phyloP scores from a whole-genome alignment of 257 asterid genomes.

The Solanum chiquidenum region DNA sequence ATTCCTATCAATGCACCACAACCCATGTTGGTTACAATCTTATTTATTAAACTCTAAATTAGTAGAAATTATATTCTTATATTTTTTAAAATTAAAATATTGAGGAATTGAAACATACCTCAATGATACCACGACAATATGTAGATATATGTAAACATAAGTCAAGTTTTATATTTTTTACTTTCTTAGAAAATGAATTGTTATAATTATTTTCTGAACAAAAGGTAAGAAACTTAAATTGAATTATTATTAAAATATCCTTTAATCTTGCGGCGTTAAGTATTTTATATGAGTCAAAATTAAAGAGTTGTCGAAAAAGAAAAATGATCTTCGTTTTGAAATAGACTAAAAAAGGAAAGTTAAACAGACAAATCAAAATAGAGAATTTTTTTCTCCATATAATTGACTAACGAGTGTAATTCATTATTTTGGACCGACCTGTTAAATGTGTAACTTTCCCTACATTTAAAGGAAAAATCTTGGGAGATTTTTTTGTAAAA shows the following conservation, averaged over 20 bases:
- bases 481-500: background rate
- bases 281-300: too few relatives aligned
- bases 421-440: background rate
- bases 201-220: too few relatives aligned
- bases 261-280: accelerated
- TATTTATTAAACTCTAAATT: too few relatives aligned
- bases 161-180: background rate
- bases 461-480: background rate
- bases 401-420: background rate
- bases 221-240: background rate
- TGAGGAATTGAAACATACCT: background rate
- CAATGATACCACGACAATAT: background rate
- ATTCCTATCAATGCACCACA: too few relatives aligned
- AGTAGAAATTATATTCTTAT: too few relatives aligned
- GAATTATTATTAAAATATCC: too few relatives aligned
- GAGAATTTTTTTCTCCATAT: background rate
- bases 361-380: accelerated
- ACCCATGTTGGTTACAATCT: too few relatives aligned
- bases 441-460: background rate
- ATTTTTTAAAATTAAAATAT: too few relatives aligned
- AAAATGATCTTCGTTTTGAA: accelerated
- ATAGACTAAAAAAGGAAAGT: too few relatives aligned
- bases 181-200: background rate
- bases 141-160: too few relatives aligned
- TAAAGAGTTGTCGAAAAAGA: accelerated